Percentiles rank a stretch among this genome's conserved stretches.
Conservation (phyloP, 1,139 yeast species). For the Geotrichum fermentans region DNA sequence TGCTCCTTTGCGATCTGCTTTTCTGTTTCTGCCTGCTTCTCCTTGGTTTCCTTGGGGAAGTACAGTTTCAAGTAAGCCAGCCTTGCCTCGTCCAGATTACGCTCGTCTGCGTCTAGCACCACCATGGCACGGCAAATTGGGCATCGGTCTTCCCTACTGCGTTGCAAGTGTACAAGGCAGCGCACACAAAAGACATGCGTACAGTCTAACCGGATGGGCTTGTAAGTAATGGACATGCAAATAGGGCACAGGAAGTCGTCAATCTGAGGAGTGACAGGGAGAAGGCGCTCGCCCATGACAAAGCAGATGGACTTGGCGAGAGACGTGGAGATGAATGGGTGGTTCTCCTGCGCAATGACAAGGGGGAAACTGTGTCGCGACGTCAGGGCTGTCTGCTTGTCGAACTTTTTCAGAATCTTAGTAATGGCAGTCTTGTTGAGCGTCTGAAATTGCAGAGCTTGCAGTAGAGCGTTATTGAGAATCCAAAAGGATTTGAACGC, state of each 20-base stretch:
- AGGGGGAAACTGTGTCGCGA: slow-evolving; percentile 34
- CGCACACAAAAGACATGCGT: slow-evolving; percentile 67
- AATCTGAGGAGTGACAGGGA: slow-evolving; percentile 61
- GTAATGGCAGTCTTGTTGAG: slow-evolving; percentile 59
- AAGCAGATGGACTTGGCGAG: slow-evolving; percentile 53
- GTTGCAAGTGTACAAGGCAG: slow-evolving; percentile 62
- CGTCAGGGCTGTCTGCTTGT: slow-evolving; percentile 60
- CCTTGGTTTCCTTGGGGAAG: slow-evolving; percentile 64
- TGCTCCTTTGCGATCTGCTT: slow-evolving; percentile 48
- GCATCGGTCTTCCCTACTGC: slow-evolving; percentile 54
- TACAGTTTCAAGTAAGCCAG: slow-evolving; percentile 52
- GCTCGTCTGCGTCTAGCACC: slow-evolving; percentile 53
- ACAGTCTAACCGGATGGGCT: slow-evolving; percentile 61
- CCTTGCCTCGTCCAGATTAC: slow-evolving; percentile 53
- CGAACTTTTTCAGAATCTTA: slow-evolving; percentile 69
- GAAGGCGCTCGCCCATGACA: slow-evolving; percentile 50
- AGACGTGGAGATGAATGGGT: slow-evolving; percentile 48
- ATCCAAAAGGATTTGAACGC: slow-evolving; percentile 50
- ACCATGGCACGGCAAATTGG: slow-evolving; percentile 63
- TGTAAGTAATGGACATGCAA: slow-evolving; percentile 63
- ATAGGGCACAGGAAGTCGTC: slow-evolving; percentile 74
- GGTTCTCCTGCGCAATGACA: slow-evolving; percentile 36
- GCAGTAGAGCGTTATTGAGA: slow-evolving; percentile 52
- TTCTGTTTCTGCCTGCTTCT: slow-evolving; percentile 55
- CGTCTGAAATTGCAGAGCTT: slow-evolving; percentile 56